Percentiles rank a stretch among this genome's conserved stretches.
phyloP scores from a whole-genome alignment of 2,329 filamentous ascomycete genomes.

The Lecanicillium sp. region DNA sequence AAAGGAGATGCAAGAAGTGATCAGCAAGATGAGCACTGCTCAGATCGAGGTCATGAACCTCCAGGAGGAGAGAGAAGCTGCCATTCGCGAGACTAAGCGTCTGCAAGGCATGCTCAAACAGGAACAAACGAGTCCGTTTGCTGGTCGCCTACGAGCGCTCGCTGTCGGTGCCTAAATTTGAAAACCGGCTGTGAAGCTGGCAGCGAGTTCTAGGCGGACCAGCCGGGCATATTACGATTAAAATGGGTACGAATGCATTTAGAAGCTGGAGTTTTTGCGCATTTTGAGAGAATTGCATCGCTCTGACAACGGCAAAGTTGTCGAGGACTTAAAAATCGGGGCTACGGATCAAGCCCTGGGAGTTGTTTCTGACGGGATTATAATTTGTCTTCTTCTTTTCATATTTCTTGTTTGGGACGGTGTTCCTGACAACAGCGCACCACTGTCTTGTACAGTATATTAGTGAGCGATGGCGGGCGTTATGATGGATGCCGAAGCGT shows the following conservation, averaged over 20 bases:
- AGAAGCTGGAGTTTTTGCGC: conserved; percentile 28
- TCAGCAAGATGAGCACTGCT: conserved; percentile 69
- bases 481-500: too few species aligned
- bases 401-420: neutral
- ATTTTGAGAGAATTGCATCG: conserved; percentile 9
- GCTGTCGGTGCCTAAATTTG: conserved; percentile 14
- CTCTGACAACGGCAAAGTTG: conserved; percentile 5
- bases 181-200: conserved; percentile 5
- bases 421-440: too few species aligned
- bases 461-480: too few species aligned
- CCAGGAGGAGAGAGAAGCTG: conserved; percentile 66
- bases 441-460: neutral
- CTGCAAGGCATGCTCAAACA: conserved; percentile 59
- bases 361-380: conserved; percentile 4
- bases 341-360: neutral
- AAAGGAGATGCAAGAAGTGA: conserved; percentile 73
- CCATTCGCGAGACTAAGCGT: conserved; percentile 60
- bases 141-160: conserved; percentile 28
- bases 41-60: conserved; percentile 79
- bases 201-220: conserved; percentile 4
- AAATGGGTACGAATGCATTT: conserved; percentile 21
- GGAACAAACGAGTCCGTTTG: conserved; percentile 48
- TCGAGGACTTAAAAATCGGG: conserved; percentile 1
- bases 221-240: conserved; percentile 7
- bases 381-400: conserved; percentile 3